These are phyloP conservation scores for Talaromyces nanjingensis DNA, from an alignment of 495 filamentous ascomycete genomes.

Conservation along the genomic window DNA sequence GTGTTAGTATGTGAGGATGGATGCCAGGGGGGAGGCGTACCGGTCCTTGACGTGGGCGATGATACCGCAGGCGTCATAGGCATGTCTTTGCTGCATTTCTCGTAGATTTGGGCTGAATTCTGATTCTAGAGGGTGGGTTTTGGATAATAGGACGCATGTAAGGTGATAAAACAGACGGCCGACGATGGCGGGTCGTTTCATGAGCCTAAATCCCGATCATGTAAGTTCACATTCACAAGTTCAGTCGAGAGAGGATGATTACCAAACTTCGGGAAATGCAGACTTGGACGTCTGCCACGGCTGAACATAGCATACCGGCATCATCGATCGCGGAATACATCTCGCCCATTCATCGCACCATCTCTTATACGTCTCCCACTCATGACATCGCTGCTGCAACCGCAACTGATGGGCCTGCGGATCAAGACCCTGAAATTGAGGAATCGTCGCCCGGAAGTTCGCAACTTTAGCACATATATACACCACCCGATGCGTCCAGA, in stretches of 20 bases:
- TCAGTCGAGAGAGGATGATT: slow-evolving; percentile 17
- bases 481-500: slow-evolving; percentile 87
- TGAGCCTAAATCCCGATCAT: slow-evolving; percentile 47
- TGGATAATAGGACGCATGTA: slow-evolving; percentile 69
- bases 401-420: slow-evolving; percentile 56
- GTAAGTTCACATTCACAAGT: no score
- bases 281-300: slow-evolving; percentile 64
- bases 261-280: slow-evolving; percentile 84
- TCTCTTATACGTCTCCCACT: slow-evolving; percentile 69
- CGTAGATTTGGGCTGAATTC: slow-evolving; percentile 54
- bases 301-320: slow-evolving; percentile 69
- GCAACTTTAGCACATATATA: slow-evolving; percentile 85
- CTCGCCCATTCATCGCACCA: slow-evolving; percentile 79
- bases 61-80: slow-evolving; percentile 81
- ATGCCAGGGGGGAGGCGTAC: slow-evolving; percentile 16
- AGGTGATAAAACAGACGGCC: slow-evolving; percentile 91
- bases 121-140: slow-evolving; percentile 63
- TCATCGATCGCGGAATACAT: slow-evolving; percentile 75
- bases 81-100: slow-evolving; percentile 60
- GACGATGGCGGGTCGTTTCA: slow-evolving; percentile 72
- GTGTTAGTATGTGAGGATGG: slow-evolving; percentile 9
- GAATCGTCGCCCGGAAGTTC: slow-evolving; percentile 68
- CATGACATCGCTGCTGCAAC: slow-evolving; percentile 55
- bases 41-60: slow-evolving; percentile 75
- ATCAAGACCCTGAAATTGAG: slow-evolving; percentile 50